These are phyloP conservation scores for Tarenaya hassleriana DNA, from an alignment of 345 rosid species.

Conservation along the genomic window DNA sequence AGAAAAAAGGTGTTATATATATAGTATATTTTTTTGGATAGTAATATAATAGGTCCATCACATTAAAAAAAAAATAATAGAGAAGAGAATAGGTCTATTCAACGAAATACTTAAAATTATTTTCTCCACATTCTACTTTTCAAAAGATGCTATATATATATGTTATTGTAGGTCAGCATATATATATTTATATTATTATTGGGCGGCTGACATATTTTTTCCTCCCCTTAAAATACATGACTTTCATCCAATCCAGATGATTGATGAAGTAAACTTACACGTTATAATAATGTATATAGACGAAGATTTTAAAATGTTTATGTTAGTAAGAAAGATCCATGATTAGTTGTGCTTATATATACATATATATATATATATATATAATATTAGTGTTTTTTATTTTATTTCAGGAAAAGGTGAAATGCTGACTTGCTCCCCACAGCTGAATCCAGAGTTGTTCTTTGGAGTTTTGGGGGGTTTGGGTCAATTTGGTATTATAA, in stretches of 20 bases:
- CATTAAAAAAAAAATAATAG: too few relatives aligned
- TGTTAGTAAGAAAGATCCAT: conserved; percentile 14
- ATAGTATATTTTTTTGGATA: too few relatives aligned
- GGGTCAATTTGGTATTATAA: conserved; percentile 81
- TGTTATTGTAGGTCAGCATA: neutral
- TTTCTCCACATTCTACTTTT: too few relatives aligned
- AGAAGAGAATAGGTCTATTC: too few relatives aligned
- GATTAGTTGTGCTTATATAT: conserved; percentile 4
- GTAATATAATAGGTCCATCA: too few relatives aligned
- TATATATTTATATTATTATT: neutral
- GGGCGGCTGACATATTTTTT: neutral
- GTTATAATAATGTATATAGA: neutral
- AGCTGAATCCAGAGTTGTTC: conserved; percentile 50
- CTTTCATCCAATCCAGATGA: neutral
- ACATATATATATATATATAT: conserved; percentile 2
- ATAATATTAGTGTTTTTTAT: conserved; percentile 6
- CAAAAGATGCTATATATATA: too few relatives aligned
- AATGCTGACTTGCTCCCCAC: conserved; percentile 46
- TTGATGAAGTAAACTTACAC: conserved; percentile 18
- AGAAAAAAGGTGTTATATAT: too few relatives aligned
- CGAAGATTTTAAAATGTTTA: conserved; percentile 11
- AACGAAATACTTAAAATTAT: too few relatives aligned
- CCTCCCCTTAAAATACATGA: neutral
- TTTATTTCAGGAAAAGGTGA: conserved; percentile 56
- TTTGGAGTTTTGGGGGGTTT: conserved; percentile 67